Conservation (phyloP, 2,329 filamentous ascomycete species). For the Tricladium varicosporioides region DNA sequence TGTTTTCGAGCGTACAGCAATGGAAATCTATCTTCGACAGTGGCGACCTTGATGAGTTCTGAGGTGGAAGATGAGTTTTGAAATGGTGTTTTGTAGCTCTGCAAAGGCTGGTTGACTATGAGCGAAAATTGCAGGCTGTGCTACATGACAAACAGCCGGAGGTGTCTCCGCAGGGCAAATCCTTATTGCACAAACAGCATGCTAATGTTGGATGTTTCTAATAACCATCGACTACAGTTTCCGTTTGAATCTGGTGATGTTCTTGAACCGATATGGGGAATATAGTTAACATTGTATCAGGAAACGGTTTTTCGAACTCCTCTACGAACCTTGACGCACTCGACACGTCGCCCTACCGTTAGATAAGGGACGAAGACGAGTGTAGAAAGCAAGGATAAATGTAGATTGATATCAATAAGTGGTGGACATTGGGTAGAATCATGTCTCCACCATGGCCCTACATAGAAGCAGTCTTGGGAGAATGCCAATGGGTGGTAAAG, state of each 20-base stretch:
- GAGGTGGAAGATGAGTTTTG: too few relatives aligned
- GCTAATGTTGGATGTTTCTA: not conserved
- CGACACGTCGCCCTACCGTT: too few relatives aligned
- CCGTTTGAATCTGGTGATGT: not conserved
- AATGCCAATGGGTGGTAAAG: too few relatives aligned
- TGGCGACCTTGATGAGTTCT: too few relatives aligned
- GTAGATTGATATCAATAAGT: not conserved
- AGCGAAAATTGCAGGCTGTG: not conserved
- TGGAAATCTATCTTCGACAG: too few relatives aligned
- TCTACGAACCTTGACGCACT: not conserved
- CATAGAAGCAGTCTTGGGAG: not conserved
- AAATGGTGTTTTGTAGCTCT: too few relatives aligned
- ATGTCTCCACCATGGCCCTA: constrained; percentile 10
- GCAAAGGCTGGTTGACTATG: not conserved
- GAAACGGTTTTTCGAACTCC: not conserved
- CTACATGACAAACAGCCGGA: not conserved
- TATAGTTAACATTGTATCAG: not conserved
- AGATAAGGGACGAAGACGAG: too few relatives aligned
- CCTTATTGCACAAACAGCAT: not conserved
- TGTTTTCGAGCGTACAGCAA: too few relatives aligned
- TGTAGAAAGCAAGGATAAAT: too few relatives aligned
- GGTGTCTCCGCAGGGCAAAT: not conserved
- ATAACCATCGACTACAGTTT: not conserved
- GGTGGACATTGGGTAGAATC: constrained; percentile 13
- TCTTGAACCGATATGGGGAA: too few relatives aligned